Base-by-base conservation (phyloP, 2,329 filamentous ascomycete species). In the Tolypocladium ovalisporum region DNA sequence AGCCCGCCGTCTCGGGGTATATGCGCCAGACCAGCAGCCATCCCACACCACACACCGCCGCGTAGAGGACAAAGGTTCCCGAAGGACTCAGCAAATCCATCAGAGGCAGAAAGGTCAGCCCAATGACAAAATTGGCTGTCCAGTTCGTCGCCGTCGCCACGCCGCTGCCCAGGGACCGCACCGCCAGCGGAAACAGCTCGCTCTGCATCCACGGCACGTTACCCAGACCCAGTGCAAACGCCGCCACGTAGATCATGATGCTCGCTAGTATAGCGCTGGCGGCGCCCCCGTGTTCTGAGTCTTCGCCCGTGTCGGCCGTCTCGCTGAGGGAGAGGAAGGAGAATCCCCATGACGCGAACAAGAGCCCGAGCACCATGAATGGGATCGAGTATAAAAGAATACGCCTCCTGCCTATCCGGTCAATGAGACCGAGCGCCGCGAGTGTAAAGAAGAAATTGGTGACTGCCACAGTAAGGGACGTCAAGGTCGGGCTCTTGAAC, bases 141-240 rank as follows among this genome's bases (percentile, higher is more conserved):
- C 93, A 97, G 67, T 84, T 97, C 8, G 89, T 95, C 6, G 86
- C 87, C 9, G 92, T 93, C 1, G 87, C 82, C 6, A 90, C 70
- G 0, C 85, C 85, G 58, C 86, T 89, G 34, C 89, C 89, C 1
- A 90, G 72, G 5, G 86, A 85, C 54, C 89, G 84, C 52, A 91
- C 88, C 35, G 80, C 79, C 53, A 92, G 77, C 1, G 91, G 88
- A 67, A 97, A 97, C 36, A 96, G 81, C 74, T 97, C 93, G 64
- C 87, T 90, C 74, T 96, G 92, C 79, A 96, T 93, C 93, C 93
- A 97, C 0, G 93, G 92, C 3, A 97, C 90, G 65, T 91, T 95
- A 10, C 93, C 93, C 2, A 97, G 79, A 2, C 93, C 93, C 1
- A 92, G 77, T 1, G 93, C 93, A 68, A 95, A 97, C 1, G 87